Percentiles rank a stretch among this genome's conserved stretches.
Conservation (phyloP, 805 yeast species). For the Schizosaccharomyces lindneri region DNA sequence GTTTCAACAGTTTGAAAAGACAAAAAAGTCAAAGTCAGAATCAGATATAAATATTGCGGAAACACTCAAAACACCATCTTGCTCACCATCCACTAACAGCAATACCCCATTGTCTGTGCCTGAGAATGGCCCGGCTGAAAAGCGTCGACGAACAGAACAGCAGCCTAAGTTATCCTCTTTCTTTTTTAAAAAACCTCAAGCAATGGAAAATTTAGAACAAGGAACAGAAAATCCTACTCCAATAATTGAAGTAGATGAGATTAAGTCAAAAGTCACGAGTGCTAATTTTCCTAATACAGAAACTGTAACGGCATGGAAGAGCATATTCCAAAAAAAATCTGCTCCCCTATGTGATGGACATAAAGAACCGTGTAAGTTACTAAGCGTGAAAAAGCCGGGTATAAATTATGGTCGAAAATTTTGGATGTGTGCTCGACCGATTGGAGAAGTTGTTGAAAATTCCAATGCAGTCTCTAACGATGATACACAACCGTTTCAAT, state of each 20-base stretch:
- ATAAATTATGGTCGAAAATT: constrained; percentile 16
- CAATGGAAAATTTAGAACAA: not conserved
- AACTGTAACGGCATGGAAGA: not conserved
- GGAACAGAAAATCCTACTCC: not conserved
- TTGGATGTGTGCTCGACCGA: constrained; percentile 16
- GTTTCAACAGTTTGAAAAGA: constrained; percentile 4
- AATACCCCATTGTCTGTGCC: not conserved
- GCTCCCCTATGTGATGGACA: constrained; percentile 14
- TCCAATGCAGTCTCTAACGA: constrained; percentile 2
- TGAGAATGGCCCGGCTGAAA: not conserved
- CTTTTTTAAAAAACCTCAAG: not conserved
- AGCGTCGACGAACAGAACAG: not conserved
- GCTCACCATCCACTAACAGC: not conserved
- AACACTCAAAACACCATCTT: not conserved
- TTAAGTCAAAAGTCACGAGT: not conserved
- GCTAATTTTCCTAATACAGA: not conserved
- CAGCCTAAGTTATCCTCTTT: not conserved
- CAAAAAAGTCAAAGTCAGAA: not conserved
- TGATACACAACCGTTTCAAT: constrained; percentile 9
- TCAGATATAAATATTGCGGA: not conserved
- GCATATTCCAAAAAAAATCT: not conserved
- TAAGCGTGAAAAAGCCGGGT: constrained; percentile 13
- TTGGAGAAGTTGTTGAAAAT: constrained; percentile 7
- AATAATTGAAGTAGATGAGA: not conserved
- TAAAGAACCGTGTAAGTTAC: constrained; percentile 14